Percentiles rank a stretch among this genome's conserved stretches.
These are phyloP conservation scores for Panus rudis DNA, from an alignment of 768 basidiomycete species.

Conservation along the genomic window DNA sequence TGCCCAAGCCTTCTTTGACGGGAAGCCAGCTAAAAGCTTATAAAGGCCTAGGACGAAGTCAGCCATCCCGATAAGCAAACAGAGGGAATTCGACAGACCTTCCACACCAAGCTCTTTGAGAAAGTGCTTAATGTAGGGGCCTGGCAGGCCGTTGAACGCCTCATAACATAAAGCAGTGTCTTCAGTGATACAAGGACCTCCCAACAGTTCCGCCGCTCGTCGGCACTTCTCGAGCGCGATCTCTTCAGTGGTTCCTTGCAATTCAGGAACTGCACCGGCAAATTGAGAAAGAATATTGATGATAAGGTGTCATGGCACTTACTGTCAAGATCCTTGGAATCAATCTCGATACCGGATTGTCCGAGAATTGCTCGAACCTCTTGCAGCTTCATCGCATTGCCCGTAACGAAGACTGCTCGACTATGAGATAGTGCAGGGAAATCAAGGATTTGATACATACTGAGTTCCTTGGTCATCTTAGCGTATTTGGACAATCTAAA, in stretches of 20 bases:
- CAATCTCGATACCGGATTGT: slow-evolving; percentile 64
- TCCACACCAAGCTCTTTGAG: slow-evolving; percentile 77
- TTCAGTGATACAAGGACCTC: slow-evolving; percentile 67
- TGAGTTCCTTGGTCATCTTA: slow-evolving; percentile 6
- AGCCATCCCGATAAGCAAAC: not conserved
- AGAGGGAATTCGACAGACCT: slow-evolving; percentile 34
- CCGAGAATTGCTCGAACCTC: slow-evolving; percentile 84
- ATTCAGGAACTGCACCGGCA: slow-evolving; percentile 66
- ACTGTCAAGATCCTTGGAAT: slow-evolving; percentile 77
- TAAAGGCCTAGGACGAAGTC: slow-evolving; percentile 57
- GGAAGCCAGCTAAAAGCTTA: slow-evolving; percentile 70
- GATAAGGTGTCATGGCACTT: slow-evolving; percentile 25
- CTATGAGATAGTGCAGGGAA: too few species aligned
- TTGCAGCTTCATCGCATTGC: slow-evolving; percentile 86
- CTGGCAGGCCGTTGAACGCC: slow-evolving; percentile 86
- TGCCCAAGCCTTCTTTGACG: slow-evolving; percentile 75
- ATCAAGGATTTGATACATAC: too few species aligned
- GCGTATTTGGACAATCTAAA: too few species aligned
- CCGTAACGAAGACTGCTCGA: slow-evolving; percentile 89
- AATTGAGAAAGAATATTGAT: not conserved
- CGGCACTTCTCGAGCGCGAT: slow-evolving; percentile 84
- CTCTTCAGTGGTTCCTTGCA: slow-evolving; percentile 90
- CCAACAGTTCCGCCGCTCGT: slow-evolving; percentile 74
- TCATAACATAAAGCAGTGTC: slow-evolving; percentile 93
- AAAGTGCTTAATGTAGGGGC: slow-evolving; percentile 97